Evolutionary conservation across 2,329 filamentous ascomycete genomes (phyloP), one percentile per base, ranked within the genome.

Genomic region (Verticillium nonalfalfae): DNA sequence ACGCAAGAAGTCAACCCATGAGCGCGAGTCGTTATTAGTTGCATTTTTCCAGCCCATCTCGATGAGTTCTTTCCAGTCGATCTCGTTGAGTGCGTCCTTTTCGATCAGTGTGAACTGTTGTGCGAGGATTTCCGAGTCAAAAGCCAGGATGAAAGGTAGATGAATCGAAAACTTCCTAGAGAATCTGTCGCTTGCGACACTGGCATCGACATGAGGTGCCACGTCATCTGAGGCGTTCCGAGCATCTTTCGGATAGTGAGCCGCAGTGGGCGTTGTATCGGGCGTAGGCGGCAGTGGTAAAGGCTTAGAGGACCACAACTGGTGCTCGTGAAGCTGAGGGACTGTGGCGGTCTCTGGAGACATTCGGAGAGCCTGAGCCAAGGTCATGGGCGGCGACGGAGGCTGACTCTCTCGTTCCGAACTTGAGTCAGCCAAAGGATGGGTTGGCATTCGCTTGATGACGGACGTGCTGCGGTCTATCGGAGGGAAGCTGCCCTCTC

Each of bases 31-130:
- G 58, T 82, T 86, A 57, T 83, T 84, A 15, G 84, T 81, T 18
- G 82, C 78, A 67, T 92, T 86, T 71, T 90, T 91, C 90, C 91
- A 94, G 58, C 85, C 85, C 81, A 95, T 88, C 60, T 93, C 90
- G 60, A 94, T 90, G 13, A 95, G 79, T 67, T 95, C 91, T 71
- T 90, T 92, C 91, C 91, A 95, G 74, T 94, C 90, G 64, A 95
- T 90, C 72, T 94, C 91, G 67, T 92, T 90, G 26, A 95, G 79
- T 1, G 90, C 91, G 70, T 94, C 91, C 72, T 94, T 93, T 70
- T 95, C 91, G 56, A 95, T 91, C 38, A 95, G 81, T 0, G 90
- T 94, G 67, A 95, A 91, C 68, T 95, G 91, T 72, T 93, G 89
- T 2, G 91, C 91, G 33, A 95, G 80, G 3, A 89, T 79, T 66